Conservation (phyloP, 371 early-diverging fungal species). For the Cokeromyces recurvatus region DNA sequence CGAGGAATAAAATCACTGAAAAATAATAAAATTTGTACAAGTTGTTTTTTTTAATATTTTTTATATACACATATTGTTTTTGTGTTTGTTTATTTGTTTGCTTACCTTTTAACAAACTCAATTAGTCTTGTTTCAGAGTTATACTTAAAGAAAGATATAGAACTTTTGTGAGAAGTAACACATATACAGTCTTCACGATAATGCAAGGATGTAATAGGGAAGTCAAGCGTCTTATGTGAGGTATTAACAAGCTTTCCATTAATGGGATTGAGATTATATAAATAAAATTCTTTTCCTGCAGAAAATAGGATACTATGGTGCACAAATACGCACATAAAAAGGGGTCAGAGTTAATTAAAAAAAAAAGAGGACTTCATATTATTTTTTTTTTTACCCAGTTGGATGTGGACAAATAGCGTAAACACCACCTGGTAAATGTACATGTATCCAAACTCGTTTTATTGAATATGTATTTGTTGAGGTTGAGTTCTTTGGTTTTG, state of each 20-base stretch:
- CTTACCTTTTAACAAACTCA: slow-evolving; percentile 32
- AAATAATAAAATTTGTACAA: not conserved
- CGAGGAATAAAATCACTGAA: slow-evolving; percentile 27
- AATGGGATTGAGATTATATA: slow-evolving; percentile 26
- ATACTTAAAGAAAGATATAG: slow-evolving; percentile 29
- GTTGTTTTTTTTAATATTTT: not conserved
- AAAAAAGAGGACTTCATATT: no score
- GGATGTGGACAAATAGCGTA: slow-evolving; percentile 40
- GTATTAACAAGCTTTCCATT: slow-evolving; percentile 29
- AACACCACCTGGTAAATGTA: slow-evolving; percentile 32
- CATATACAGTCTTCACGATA: slow-evolving; percentile 25
- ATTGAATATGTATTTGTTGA: slow-evolving; percentile 9
- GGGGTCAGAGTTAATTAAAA: no score
- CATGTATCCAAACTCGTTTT: slow-evolving; percentile 28
- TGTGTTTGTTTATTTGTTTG: no score
- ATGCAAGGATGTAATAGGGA: slow-evolving; percentile 31
- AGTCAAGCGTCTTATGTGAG: slow-evolving; percentile 21
- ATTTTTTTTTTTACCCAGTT: slow-evolving; percentile 36
- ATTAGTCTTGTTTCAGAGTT: slow-evolving; percentile 13
- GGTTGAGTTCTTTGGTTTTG: not conserved
- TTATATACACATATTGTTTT: no score
- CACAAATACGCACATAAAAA: no score
- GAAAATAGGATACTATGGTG: slow-evolving; percentile 29
- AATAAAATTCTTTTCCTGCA: slow-evolving; percentile 23
- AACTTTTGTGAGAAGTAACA: slow-evolving; percentile 31